phyloP scores from a whole-genome alignment of 2,329 filamentous ascomycete species.

The Aureobasidium uvarum region DNA sequence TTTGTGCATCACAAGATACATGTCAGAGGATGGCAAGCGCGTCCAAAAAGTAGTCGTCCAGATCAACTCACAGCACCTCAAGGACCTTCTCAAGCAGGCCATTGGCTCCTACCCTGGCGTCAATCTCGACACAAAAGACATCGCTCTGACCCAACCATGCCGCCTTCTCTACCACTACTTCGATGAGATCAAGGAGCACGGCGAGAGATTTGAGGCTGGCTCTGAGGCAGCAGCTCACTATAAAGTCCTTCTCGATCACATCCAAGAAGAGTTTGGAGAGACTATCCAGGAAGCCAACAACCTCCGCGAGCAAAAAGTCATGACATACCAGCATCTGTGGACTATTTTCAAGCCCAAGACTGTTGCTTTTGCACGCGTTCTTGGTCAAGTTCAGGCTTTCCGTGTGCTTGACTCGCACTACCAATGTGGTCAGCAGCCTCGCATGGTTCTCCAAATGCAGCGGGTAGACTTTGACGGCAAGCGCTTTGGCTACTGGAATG shows the following conservation, averaged over 20 bases:
- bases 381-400: slow-evolving; percentile 37
- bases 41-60: slow-evolving; percentile 33
- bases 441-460: slow-evolving; percentile 34
- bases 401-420: slow-evolving; percentile 36
- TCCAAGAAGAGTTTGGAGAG: slow-evolving; percentile 33
- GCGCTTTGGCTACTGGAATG: slow-evolving; percentile 32
- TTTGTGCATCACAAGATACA: slow-evolving; percentile 30
- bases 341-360: slow-evolving; percentile 44
- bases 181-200: slow-evolving; percentile 33
- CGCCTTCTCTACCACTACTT: slow-evolving; percentile 35
- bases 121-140: slow-evolving; percentile 36
- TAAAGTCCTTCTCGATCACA: slow-evolving; percentile 37
- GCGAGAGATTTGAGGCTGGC: slow-evolving; percentile 30
- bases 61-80: slow-evolving; percentile 36
- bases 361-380: slow-evolving; percentile 34
- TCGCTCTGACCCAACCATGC: slow-evolving; percentile 35
- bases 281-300: slow-evolving; percentile 37
- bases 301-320: slow-evolving; percentile 34
- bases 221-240: slow-evolving; percentile 38
- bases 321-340: slow-evolving; percentile 45
- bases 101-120: slow-evolving; percentile 34
- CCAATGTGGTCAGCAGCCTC: slow-evolving; percentile 31
- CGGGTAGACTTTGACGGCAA: slow-evolving; percentile 41
- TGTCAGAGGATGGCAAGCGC: slow-evolving; percentile 29
- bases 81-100: slow-evolving; percentile 34